Base-by-base conservation (phyloP, 345 rosid genomes). In the Cardamine resedifolia region DNA sequence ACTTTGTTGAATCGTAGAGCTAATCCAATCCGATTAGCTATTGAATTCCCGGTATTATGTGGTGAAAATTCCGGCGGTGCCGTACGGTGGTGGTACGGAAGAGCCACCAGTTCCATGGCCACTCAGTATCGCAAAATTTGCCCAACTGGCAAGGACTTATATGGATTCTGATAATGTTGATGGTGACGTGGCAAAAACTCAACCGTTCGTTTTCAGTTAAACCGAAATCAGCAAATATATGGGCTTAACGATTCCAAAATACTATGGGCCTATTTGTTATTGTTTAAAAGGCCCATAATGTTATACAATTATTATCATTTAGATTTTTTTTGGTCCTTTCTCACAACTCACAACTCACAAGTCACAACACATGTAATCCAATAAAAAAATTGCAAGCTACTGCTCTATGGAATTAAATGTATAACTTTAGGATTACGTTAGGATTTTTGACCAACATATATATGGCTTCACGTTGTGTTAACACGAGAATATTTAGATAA, bases 91-190 rank as follows among this genome's bases (percentile, higher is more conserved):
- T 50, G 9, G 63, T 41, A 58, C 55, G 76, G 76, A 71, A 71
- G 27, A 56, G 63, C 49, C 67, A 71, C 80, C 57, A 70, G 72
- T 71, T 71, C 80, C 80, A 77, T 77, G 50, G 76, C 26, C 43
- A 19, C 41, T 21, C 64, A 2, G 33, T 23, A 55, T 19, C 26
- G n/a, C 58, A 53, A 27, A 14, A 1, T 15, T 39, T 11, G 65
- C 2, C 30, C 0, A 9, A 45, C 12, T 34, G 26, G 52, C 15
- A 15, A 27, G 7, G 12, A 34, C 61, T 65, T 62, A 28, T 45
- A 6, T 21, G 24, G 23, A 0, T 31, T 74, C 38, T 31, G 75
- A 69, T 62, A 53, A 65, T 31, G 70, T 5, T 65, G 31, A 43
- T 0, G 50, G 3, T 76, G 75, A 75, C 66, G 70, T 69, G 79